A percentile compares a stretch with the other conserved stretches of the same genome.
Evolutionary conservation across 2,329 filamentous ascomycete genomes (phyloP).

Genomic region (Cryphonectria carpinicola): DNA sequence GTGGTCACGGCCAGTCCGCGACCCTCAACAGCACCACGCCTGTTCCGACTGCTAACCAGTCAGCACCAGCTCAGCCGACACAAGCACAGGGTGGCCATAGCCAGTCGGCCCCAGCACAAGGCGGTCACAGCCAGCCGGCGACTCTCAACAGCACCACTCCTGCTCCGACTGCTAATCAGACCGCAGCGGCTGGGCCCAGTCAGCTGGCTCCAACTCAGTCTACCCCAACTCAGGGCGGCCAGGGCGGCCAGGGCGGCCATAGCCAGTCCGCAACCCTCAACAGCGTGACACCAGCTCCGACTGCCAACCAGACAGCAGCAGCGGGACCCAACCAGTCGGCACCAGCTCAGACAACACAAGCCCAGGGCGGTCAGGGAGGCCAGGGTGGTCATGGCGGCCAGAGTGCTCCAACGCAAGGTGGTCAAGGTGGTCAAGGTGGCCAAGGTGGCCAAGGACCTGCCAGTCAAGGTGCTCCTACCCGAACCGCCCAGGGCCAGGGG

Average conservation of each 20-base stretch:
- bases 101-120: neutral
- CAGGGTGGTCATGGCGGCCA: neutral
- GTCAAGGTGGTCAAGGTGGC: conserved; percentile 10
- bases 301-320: conserved; percentile 7
- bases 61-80: neutral
- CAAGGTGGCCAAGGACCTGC: conserved; percentile 17
- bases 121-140: neutral
- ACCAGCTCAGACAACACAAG: neutral
- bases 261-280: conserved; percentile 15
- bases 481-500: neutral
- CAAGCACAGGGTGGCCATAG: neutral
- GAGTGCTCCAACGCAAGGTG: neutral
- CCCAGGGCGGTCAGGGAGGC: neutral
- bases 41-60: conserved; percentile 10
- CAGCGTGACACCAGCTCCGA: conserved; percentile 19
- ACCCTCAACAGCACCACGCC: conserved; percentile 20
- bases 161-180: conserved; percentile 15
- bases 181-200: neutral
- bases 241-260: neutral
- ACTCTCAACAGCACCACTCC: conserved; percentile 20
- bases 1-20: conserved; percentile 6
- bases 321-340: neutral
- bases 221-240: neutral
- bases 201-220: neutral
- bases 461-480: conserved; percentile 7